Evolutionary conservation across 257 asterid genomes (phyloP).

Genomic region (Leonotis leonurus): DNA sequence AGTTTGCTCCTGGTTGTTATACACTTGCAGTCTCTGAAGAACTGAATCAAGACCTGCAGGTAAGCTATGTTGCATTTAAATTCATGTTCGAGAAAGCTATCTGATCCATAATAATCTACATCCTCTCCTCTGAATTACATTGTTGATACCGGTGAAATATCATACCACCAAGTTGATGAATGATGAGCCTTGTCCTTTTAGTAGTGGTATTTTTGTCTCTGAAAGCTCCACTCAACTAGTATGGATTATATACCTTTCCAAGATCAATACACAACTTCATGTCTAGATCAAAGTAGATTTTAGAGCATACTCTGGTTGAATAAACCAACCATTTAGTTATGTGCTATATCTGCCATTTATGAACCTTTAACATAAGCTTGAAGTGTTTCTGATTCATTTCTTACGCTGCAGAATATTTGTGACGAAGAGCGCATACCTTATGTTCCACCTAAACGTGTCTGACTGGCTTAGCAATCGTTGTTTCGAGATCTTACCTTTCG

Average conservation of each 20-base stretch:
- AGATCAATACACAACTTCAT: not conserved
- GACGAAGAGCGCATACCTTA: constrained; percentile 68
- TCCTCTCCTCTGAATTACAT: not conserved
- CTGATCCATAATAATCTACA: not conserved
- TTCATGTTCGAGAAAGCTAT: not conserved
- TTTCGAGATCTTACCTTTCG: not conserved
- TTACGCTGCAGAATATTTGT: constrained; percentile 54
- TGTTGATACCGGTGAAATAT: not conserved
- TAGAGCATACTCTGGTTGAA: not conserved
- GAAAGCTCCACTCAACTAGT: not conserved
- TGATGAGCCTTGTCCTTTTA: too few species aligned
- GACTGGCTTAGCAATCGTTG: constrained; percentile 16
- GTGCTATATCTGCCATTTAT: not conserved
- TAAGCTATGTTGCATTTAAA: not conserved
- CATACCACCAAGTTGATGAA: not conserved
- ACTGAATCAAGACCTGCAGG: constrained; percentile 71
- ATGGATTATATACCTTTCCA: not conserved
- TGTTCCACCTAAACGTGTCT: constrained; percentile 61
- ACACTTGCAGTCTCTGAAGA: constrained; percentile 87
- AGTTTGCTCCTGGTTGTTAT: constrained; percentile 83
- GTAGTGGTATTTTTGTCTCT: not conserved
- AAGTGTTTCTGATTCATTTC: not conserved
- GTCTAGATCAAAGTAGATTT: not conserved
- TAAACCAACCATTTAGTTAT: not conserved
- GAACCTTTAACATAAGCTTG: not conserved